Evolutionary conservation across 1,284 basidiomycete species (phyloP), one percentile per base, ranked within the genome.

Genomic region (Pseudozyma flocculosa): DNA sequence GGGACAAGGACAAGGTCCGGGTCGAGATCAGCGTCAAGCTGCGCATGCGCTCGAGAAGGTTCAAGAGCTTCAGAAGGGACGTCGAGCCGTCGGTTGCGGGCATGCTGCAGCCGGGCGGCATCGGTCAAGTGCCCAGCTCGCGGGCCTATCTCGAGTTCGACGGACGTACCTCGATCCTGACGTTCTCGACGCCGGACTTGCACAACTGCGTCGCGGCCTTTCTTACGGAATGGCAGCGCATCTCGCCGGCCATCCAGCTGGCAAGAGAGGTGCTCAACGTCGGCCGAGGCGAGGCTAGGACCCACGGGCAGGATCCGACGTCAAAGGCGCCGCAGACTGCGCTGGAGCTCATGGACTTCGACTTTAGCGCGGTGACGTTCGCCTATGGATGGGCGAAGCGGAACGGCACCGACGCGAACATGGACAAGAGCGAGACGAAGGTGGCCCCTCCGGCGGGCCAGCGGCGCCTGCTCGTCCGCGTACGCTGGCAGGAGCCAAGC

Each of bases 161-260:
- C 72, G 86, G 88, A 5, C 83, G 83, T 10, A 87, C 90, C 54
- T 89, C 89, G 11, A 84, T 92, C 14, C 88, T 94, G 3, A 89
- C 87, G 0, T 92, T 94, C 78, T 80, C 89, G 42, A 90, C 89
- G 1, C 86, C 89, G 56, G 85, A 91, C 70, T 87, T 93, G 54
- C 86, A 90, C 60, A 87, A 86, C 8, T 93, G 90, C 73, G 88
- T 95, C 18, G 85, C 88, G 51, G 87, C 89, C 71, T 92, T 95
- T 75, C 79, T 90, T 61, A 87, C 89, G 68, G 90, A 92, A 75
- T 94, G 92, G 90, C 88, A 89, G 45, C 83, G 88, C 38, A 87
- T 94, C 30, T 89, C 88, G 36, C 92, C 91, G 79, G 89, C 93
- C 83, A 88, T 92, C 17, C 88, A 92, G 37, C 90, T 95, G 52